Base-by-base conservation (phyloP, 2,329 filamentous ascomycete species). In the Nakataea oryzae region DNA sequence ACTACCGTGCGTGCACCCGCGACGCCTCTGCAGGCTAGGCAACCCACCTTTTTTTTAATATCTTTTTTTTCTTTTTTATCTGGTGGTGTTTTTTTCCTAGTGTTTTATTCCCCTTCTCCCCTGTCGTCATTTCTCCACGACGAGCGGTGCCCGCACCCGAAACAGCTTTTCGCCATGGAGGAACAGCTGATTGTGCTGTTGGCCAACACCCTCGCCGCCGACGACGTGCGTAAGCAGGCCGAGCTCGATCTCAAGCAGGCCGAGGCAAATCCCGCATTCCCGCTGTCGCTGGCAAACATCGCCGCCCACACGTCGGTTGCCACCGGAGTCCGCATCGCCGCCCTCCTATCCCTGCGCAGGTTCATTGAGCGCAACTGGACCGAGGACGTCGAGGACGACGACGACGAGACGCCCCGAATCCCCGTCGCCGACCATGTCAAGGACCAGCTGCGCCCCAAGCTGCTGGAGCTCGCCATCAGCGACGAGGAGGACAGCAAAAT, bases 111-210 rank as follows among this genome's bases (percentile, higher is more conserved):
- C 12, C 14, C 29, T 29, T 59, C 58, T 29, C 17, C 27, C 9
- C 34, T 59, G n/a, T 54, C 17, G 50, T 59, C 34, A 21, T 54
- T 56, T 29, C 14, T 28, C 24, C 29, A 14, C 58, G 27, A 29
- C 57, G 26, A 58, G 34, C 30, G 29, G 24, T 58, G 30, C 57
- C 60, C 54, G 61, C 56, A 58, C 47, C 50, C 28, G 28, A 50
- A 58, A 77, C 58, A 27, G 58, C 58, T 34, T 50, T n/a, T 50
- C 54, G 26, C 50, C 54, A 61, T 61, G 60, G 60, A 61, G 60
- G 93, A 96, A 83, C 88, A 96, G 80, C 86, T 99, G 75, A 87
- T 95, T 69, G 87, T 88, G 75, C 84, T 97, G 74, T 87, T 99
- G 66, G 86, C 88, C 70, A 91, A 92, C 76, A 96, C 93, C 59